Percentiles rank a stretch among this genome's conserved stretches.
Evolutionary conservation across 2,329 filamentous ascomycete species (phyloP).

Genomic region (Colletotrichum graminicola): DNA sequence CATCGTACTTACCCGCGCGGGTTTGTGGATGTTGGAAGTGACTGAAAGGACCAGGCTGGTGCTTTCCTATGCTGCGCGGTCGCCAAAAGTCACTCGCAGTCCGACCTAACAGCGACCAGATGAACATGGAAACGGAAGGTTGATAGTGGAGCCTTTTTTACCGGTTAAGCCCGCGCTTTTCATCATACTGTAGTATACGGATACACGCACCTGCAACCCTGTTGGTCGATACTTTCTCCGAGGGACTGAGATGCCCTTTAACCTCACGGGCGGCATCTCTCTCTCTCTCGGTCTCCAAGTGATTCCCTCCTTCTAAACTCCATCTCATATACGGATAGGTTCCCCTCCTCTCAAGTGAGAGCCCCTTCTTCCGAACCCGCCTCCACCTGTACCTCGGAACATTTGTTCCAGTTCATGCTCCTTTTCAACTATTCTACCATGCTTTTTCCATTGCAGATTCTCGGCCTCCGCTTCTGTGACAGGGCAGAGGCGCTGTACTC

Average conservation of each 20-base stretch:
- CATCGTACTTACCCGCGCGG: background rate
- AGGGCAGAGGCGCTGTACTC: constrained; percentile 2
- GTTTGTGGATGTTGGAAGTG: background rate
- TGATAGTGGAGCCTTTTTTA: constrained; percentile 11
- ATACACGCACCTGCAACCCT: background rate
- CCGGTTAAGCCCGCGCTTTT: constrained; percentile 21
- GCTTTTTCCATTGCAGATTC: background rate
- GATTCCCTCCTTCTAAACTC: constrained; percentile 5
- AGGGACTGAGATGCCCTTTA: background rate
- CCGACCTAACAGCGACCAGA: constrained; percentile 5
- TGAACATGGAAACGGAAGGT: constrained; percentile 24
- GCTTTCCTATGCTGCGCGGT: background rate
- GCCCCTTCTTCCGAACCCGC: background rate
- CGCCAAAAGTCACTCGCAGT: constrained; percentile 7
- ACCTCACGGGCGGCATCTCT: background rate
- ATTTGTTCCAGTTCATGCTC: background rate
- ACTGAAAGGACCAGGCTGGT: constrained; percentile 25
- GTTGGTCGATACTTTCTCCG: background rate
- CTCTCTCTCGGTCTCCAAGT: background rate
- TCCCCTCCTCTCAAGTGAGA: background rate
- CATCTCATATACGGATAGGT: background rate
- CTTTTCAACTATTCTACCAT: background rate
- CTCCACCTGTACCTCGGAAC: constrained; percentile 2
- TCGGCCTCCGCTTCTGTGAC: constrained; percentile 5
- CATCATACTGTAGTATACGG: no score